Conservation (phyloP, 2,329 filamentous ascomycete species). For the Fusarium virguliforme region DNA sequence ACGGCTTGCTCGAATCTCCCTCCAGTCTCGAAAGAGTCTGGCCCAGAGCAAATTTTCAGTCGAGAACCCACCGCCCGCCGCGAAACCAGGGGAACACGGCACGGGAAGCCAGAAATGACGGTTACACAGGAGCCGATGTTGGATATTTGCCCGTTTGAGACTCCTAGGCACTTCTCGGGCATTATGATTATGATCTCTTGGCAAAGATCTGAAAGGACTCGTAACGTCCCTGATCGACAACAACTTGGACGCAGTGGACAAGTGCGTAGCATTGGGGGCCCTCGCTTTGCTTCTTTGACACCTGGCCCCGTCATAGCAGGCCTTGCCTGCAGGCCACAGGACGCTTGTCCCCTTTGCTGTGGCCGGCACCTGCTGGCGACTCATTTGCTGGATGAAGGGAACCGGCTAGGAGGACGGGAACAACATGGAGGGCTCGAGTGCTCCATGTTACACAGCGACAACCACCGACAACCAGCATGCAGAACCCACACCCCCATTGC, state of each 20-base stretch:
- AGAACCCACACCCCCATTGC: constrained; percentile 40
- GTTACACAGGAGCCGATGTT: constrained; percentile 20
- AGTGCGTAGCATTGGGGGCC: constrained; percentile 8
- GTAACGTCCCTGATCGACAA: constrained; percentile 50
- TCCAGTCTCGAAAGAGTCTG: constrained; percentile 39
- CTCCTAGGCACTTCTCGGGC: constrained; percentile 29
- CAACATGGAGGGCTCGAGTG: constrained; percentile 10
- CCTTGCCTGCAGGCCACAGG: constrained; percentile 32
- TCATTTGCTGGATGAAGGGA: constrained; percentile 43
- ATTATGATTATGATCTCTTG: constrained; percentile 44
- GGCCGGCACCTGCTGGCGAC: constrained; percentile 26
- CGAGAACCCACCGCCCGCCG: constrained; percentile 33
- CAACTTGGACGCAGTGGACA: constrained; percentile 23
- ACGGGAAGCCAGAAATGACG: constrained; percentile 18
- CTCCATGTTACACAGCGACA: constrained; percentile 33
- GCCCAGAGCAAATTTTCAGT: constrained; percentile 39
- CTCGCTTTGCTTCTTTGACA: constrained; percentile 27
- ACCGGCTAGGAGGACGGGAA: constrained; percentile 32
- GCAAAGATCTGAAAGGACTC: constrained; percentile 39
- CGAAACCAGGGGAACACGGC: constrained; percentile 17
- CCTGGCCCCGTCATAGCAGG: constrained; percentile 29
- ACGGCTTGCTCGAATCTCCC: neutral
- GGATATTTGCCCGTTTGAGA: constrained; percentile 25
- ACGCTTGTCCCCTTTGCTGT: constrained; percentile 32
- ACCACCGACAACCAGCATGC: constrained; percentile 29